Percentiles rank a stretch among this genome's conserved stretches.
Conservation (phyloP, 2,329 filamentous ascomycete species). For the Thielaviopsis populi region DNA sequence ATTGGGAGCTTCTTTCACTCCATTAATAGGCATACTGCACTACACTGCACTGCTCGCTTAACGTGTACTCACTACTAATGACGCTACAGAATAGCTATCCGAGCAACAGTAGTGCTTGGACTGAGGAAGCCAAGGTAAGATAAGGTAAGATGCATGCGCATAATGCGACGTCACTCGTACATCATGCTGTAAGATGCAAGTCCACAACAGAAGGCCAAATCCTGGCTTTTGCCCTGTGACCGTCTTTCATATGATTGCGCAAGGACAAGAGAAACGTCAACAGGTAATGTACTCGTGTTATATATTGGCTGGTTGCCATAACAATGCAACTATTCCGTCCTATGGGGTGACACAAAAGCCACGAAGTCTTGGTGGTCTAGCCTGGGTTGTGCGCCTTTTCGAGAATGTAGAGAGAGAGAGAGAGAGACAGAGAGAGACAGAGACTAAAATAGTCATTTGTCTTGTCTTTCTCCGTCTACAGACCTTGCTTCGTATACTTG, state of each 20-base stretch:
- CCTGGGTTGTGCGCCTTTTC: neutral
- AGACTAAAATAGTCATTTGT: no score
- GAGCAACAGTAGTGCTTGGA: neutral
- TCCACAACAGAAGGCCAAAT: neutral
- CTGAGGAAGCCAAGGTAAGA: no score
- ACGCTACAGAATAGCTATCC: neutral
- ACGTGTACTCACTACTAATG: neutral
- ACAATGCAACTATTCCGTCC: neutral
- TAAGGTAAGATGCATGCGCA: neutral
- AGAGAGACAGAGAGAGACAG: no score
- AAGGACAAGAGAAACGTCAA: neutral
- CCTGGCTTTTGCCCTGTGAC: neutral
- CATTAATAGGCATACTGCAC: neutral
- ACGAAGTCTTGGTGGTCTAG: no score
- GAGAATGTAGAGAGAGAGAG: neutral
- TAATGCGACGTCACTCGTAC: neutral
- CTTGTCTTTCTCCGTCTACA: neutral
- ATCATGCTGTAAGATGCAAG: neutral
- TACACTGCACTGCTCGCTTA: neutral
- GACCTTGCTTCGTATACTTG: conserved; percentile 10
- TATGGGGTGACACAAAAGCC: neutral
- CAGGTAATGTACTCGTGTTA: neutral
- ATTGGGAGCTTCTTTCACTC: neutral
- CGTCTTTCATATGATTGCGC: neutral
- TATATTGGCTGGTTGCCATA: neutral